Conservation (phyloP, 2,329 filamentous ascomycete species). For the Pseudocercospora ulei region DNA sequence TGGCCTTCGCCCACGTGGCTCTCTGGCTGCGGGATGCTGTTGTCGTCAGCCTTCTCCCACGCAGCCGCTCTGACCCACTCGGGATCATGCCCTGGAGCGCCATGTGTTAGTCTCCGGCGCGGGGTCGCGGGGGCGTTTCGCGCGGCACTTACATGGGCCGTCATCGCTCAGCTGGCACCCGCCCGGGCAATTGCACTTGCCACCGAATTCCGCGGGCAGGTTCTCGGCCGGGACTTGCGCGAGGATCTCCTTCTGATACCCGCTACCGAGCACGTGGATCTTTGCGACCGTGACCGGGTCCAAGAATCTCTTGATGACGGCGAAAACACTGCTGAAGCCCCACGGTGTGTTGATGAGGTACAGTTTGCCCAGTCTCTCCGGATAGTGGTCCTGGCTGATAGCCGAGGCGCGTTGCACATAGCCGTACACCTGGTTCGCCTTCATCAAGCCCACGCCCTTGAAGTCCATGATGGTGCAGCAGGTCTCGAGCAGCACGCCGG, state of each 20-base stretch:
- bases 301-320: slow-evolving; percentile 81
- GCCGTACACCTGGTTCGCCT: slow-evolving; percentile 71
- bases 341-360: slow-evolving; percentile 98
- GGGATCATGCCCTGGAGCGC: slow-evolving; percentile 49
- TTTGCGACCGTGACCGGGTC: slow-evolving; percentile 95
- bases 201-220: slow-evolving; percentile 76
- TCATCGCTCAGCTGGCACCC: slow-evolving; percentile 81
- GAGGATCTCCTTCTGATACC: slow-evolving; percentile 76
- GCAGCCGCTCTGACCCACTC: slow-evolving; percentile 54
- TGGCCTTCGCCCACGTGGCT: slow-evolving; percentile 29
- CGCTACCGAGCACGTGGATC: slow-evolving; percentile 76
- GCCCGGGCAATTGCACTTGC: slow-evolving; percentile 67
- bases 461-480: slow-evolving; percentile 98
- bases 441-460: slow-evolving; percentile 80
- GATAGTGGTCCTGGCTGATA: slow-evolving; percentile 98
- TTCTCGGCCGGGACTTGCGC: slow-evolving; percentile 81
- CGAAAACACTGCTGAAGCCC: slow-evolving; percentile 83
- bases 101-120: slow-evolving; percentile 14
- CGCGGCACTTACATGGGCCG: slow-evolving; percentile 60
- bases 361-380: slow-evolving; percentile 87
- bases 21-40: slow-evolving; percentile 31
- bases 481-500: slow-evolving; percentile 82
- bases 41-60: slow-evolving; percentile 38
- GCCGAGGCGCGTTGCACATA: slow-evolving; percentile 77
- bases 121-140: neutral